Evolutionary conservation across 768 basidiomycete genomes (phyloP), one percentile per base, ranked within the genome.

Genomic region (Peribolospora baueri): DNA sequence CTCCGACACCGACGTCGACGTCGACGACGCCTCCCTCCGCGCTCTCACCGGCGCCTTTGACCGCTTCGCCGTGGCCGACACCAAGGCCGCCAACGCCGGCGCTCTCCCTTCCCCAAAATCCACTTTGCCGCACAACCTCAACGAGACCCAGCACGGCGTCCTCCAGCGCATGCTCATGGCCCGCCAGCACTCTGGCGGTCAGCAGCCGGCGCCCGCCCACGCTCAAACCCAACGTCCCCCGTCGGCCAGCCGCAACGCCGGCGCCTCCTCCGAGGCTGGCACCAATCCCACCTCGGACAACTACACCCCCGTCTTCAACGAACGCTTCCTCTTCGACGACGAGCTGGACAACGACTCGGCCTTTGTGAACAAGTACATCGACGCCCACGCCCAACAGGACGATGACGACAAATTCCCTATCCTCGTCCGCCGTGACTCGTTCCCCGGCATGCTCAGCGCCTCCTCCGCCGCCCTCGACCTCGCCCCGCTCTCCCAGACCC

Each of bases 381-480:
- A 50, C 49, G 13, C 49, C 13, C 13, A 10, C 49, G 13, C 10
- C 49, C 10, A 50, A n/a, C 8, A 8, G 37, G 37, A 55, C 38
- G 85, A 87, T 62, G 82, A 88, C 64, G 86, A 87, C 72, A 87
- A 86, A 70, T 86, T 75, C 68, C 71, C 74, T 59, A 70, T 65
- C 49, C 63, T 65, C 50, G 60, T 66, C 48, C 57, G 65, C 38
- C 53, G 61, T 11, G 63, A 72, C 58, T 70, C 75, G 46, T 82
- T 76, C 62, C 67, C 75, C 65, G 82, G 80, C 75, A 84, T 82
- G 61, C 52, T 72, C 55, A 43, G 59, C 1, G 78, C 82, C 13
- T 82, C 85, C 13, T 91, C 90, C 14, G 88, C 84, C 42, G 90
- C 91, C 46, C 69, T 95, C 62, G 90, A 95, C 67, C 75, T 95